A percentile compares a stretch with the other conserved stretches of the same genome.
These are phyloP conservation scores for Jimgerdemannia lactiflua DNA, from an alignment of 192 early-diverging fungal species.

Conservation along the genomic window DNA sequence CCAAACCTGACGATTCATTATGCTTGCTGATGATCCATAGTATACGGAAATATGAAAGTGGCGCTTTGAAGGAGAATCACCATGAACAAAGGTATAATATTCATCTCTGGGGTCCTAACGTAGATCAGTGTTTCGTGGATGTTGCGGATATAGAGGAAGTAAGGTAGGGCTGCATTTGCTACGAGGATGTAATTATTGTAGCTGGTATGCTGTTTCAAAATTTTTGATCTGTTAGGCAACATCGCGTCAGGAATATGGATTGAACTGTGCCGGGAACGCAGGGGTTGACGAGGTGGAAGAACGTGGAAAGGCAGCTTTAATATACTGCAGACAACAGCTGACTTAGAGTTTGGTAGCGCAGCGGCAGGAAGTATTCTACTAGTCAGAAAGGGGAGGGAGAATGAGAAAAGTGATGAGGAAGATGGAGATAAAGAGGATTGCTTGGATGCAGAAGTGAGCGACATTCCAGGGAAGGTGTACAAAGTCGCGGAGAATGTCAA, in stretches of 20 bases:
- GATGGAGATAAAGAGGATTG: no score
- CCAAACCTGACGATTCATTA: background rate
- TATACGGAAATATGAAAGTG: background rate
- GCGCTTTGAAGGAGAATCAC: background rate
- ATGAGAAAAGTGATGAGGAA: no score
- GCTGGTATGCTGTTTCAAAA: background rate
- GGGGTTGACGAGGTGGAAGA: background rate
- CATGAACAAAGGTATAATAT: background rate
- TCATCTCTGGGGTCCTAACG: background rate
- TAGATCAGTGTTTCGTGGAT: background rate
- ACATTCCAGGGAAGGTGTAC: background rate
- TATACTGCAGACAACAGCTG: background rate
- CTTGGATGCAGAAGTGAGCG: no score
- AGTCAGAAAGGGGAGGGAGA: background rate
- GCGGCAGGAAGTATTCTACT: slow-evolving; percentile 1
- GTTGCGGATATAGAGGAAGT: no score
- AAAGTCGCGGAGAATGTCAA: slow-evolving; percentile 1
- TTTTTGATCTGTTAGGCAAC: background rate
- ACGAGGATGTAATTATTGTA: background rate
- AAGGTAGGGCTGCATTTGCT: no score
- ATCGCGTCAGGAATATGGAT: background rate
- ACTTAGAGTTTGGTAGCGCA: slow-evolving; percentile 1
- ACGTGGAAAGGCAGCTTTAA: background rate
- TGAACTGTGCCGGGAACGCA: background rate
- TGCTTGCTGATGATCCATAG: background rate